Evolutionary conservation across 2,329 filamentous ascomycete genomes (phyloP).

Genomic region (Ophiostoma novo-ulmi): DNA sequence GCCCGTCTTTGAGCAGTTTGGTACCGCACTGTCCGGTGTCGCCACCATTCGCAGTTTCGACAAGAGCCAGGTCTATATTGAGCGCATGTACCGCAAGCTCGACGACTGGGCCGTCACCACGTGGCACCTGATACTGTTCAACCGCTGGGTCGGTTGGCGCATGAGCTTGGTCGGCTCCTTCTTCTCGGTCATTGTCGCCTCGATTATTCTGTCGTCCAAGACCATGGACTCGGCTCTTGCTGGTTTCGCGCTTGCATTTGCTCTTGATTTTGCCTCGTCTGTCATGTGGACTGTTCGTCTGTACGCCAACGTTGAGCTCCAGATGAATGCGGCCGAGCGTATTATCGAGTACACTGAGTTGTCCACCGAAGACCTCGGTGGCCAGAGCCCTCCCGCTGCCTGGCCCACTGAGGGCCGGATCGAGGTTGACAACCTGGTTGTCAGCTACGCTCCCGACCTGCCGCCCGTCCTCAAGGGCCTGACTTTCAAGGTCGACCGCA

Average conservation of each 20-base stretch:
- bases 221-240: slow-evolving; percentile 64
- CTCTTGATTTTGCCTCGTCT: slow-evolving; percentile 60
- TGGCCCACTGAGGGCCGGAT: slow-evolving; percentile 73
- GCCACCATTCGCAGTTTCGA: slow-evolving; percentile 71
- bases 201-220: slow-evolving; percentile 57
- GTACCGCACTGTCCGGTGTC: slow-evolving; percentile 65
- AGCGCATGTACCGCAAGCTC: slow-evolving; percentile 64
- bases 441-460: slow-evolving; percentile 65
- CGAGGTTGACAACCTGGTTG: slow-evolving; percentile 67
- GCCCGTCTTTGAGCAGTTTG: slow-evolving; percentile 76
- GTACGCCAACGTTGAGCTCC: slow-evolving; percentile 66
- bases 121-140: slow-evolving; percentile 66
- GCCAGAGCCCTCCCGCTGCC: slow-evolving; percentile 57
- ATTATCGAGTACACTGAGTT: slow-evolving; percentile 70
- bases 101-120: slow-evolving; percentile 63
- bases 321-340: slow-evolving; percentile 74
- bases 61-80: slow-evolving; percentile 60
- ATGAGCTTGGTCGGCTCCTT: slow-evolving; percentile 64
- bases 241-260: slow-evolving; percentile 70
- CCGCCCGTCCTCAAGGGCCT: slow-evolving; percentile 66
- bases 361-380: slow-evolving; percentile 60
- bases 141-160: slow-evolving; percentile 71
- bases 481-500: slow-evolving; percentile 59
- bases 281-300: slow-evolving; percentile 63
- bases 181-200: slow-evolving; percentile 62